A percentile compares a stretch with the other conserved stretches of the same genome.
Conservation (phyloP, 169 alveolate genomes). For the Cryptosporidium felis region DNA sequence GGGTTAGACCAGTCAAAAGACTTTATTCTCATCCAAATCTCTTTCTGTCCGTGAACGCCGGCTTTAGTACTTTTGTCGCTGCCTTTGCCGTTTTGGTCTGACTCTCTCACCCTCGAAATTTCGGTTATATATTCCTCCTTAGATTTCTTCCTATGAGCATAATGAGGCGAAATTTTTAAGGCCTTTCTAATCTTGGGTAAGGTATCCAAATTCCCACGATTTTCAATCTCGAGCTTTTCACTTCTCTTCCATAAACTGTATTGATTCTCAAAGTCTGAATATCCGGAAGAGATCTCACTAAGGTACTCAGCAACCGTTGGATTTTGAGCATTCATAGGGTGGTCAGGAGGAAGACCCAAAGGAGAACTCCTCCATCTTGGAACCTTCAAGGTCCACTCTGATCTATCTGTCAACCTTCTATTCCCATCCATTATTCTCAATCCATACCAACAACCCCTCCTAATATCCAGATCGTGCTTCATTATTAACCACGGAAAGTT, state of each 20-base stretch:
- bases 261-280: constrained; percentile 3
- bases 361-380: constrained; percentile 72
- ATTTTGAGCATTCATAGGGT: constrained; percentile 56
- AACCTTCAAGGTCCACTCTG: constrained; percentile 46
- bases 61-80: background rate
- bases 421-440: constrained; percentile 54
- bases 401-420: constrained; percentile 52
- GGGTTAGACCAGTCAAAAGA: constrained; percentile 58
- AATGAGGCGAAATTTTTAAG: constrained; percentile 35
- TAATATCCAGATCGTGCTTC: constrained; percentile 14
- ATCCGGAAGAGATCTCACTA: constrained; percentile 10
- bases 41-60: too few species aligned
- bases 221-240: background rate
- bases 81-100: background rate
- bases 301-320: constrained; percentile 56
- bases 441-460: constrained; percentile 71
- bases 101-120: constrained; percentile 29
- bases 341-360: constrained; percentile 65
- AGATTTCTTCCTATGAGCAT: constrained; percentile 22
- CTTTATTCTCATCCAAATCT: constrained; percentile 38
- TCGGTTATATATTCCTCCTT: constrained; percentile 3
- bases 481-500: constrained; percentile 41
- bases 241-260: constrained; percentile 31
- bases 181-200: constrained; percentile 11
- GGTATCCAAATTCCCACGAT: background rate